A percentile compares a stretch with the other conserved stretches of the same genome.
These are phyloP conservation scores for Coemansia sp. DNA, from an alignment of 192 early-diverging fungal genomes.

Conservation along the genomic window DNA sequence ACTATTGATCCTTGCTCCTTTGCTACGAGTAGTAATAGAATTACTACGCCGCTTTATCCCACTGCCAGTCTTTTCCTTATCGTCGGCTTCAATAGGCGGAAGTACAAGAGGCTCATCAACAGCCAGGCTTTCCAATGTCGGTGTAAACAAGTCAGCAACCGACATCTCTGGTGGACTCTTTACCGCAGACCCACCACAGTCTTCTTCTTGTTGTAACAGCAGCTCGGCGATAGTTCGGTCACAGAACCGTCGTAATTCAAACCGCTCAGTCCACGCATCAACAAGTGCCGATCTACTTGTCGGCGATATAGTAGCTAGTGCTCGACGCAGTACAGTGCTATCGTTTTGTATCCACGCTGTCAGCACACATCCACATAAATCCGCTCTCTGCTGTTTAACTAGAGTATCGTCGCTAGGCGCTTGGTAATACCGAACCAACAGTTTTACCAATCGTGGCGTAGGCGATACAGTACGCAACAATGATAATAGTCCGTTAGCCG, in stretches of 20 bases:
- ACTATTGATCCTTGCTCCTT: not conserved
- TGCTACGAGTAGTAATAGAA: not conserved
- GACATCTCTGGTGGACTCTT: not conserved
- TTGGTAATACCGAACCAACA: constrained; percentile 1
- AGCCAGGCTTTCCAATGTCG: not conserved
- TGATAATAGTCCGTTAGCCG: constrained; percentile 48
- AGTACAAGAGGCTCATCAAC: not conserved
- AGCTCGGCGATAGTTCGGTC: not conserved
- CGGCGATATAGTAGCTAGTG: not conserved
- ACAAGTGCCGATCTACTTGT: not conserved
- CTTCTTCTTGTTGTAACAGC: not conserved
- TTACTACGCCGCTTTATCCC: not conserved
- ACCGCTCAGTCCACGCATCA: constrained; percentile 8
- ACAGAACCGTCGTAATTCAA: not conserved
- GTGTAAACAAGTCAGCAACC: constrained; percentile 1
- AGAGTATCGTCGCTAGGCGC: not conserved
- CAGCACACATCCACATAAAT: constrained; percentile 36
- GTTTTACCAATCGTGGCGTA: not conserved
- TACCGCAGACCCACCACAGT: not conserved
- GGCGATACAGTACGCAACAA: constrained; percentile 46
- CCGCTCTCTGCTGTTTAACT: not conserved
- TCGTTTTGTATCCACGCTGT: constrained; percentile 33
- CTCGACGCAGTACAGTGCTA: not conserved
- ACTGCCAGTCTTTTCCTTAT: not conserved
- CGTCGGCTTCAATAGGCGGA: not conserved